Evolutionary conservation across 1,139 yeast species (phyloP), one percentile per base, ranked within the genome.

Genomic region (Pichia cactophila): DNA sequence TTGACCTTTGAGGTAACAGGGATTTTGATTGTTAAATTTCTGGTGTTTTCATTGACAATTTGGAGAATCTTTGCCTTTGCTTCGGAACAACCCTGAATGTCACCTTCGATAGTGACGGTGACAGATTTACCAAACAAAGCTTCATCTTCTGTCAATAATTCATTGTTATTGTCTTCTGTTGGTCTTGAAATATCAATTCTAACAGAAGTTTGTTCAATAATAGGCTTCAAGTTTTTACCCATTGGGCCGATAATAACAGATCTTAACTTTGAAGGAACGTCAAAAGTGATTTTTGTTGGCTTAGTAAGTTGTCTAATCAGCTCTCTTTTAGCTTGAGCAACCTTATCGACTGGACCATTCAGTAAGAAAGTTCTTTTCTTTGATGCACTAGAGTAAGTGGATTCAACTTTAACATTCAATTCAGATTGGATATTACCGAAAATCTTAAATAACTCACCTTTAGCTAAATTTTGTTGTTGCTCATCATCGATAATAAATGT

Each of bases 201-300:
- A 50, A 87, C 88, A 49, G 80, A 86, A 54, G 86, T 77, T 44
- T 78, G 73, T 50, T 77, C 84, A 50, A 86, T 75, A 58, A 94
- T 86, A 52, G 92, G 89, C 63, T 81, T 86, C 67, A 94, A 78
- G 55, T 75, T 85, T 58, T 77, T 77, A 62, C 98, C 99, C 66
- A 83, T 86, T 44, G 92, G 78, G 51, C 99, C 99, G 69, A 94
- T 89, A 55, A 94, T 79, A 51, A 80, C 77, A 4, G 95, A 77
- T 66, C 96, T 80, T 49, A 88, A 77, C 58, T 79, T 78, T 29
- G 92, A 78, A 40, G 98, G 97, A 50, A 92, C 80, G 43, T 73
- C 68, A 63, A 92, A 77, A 41, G 73, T 68, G 46, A 78, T 70
- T 16, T 71, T 71, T 49, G 86, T 79, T 44, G 94, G 90, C 65